phyloP scores from a whole-genome alignment of 2,329 filamentous ascomycete genomes.

The Scedosporium dehoogii region DNA sequence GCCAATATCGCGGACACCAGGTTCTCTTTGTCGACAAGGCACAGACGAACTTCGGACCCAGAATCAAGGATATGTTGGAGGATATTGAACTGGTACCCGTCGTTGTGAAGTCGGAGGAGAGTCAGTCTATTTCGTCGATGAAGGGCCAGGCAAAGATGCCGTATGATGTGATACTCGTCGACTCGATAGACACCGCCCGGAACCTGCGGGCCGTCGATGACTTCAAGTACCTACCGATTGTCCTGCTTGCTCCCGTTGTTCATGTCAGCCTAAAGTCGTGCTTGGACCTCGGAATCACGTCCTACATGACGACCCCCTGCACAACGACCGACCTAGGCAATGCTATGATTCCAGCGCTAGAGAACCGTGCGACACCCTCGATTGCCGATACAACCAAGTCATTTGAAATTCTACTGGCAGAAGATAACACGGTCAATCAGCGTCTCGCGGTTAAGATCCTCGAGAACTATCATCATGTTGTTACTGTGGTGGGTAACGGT shows the following conservation, averaged over 20 bases:
- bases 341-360: constrained; percentile 88
- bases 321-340: constrained; percentile 90
- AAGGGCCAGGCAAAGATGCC: constrained; percentile 49
- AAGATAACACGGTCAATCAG: constrained; percentile 97
- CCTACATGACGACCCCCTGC: constrained; percentile 97
- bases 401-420: constrained; percentile 88
- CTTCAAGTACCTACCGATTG: constrained; percentile 96
- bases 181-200: constrained; percentile 85
- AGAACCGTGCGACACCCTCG: constrained; percentile 83
- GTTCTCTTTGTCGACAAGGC: constrained; percentile 94
- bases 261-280: constrained; percentile 90
- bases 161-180: constrained; percentile 93
- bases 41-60: constrained; percentile 63
- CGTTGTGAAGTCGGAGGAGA: constrained; percentile 73
- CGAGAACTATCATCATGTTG: constrained; percentile 89
- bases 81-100: constrained; percentile 71
- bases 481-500: constrained; percentile 91
- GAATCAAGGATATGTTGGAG: constrained; percentile 69
- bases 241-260: constrained; percentile 79
- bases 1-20: constrained; percentile 85
- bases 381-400: constrained; percentile 90
- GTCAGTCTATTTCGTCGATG: constrained; percentile 43
- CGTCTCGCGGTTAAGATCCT: constrained; percentile 92
- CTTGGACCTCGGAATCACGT: constrained; percentile 91
- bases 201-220: constrained; percentile 78